A percentile compares a stretch with the other conserved stretches of the same genome.
These are phyloP conservation scores for Punica granatum DNA, from an alignment of 345 rosid species.

Conservation along the genomic window DNA sequence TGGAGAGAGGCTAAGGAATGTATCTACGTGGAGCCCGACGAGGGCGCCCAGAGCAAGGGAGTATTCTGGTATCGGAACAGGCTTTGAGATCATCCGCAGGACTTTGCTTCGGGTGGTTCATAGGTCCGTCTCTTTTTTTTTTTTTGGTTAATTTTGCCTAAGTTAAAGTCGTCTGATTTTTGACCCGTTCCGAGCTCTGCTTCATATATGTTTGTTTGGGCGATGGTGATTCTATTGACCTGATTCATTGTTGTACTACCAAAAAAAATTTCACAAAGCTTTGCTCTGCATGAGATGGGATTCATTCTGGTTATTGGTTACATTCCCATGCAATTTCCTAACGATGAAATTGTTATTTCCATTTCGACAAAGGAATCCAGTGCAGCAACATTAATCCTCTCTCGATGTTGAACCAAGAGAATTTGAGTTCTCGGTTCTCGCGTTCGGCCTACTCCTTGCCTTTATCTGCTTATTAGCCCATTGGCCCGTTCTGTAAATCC, in stretches of 20 bases:
- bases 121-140: not conserved
- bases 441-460: no score
- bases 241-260: not conserved
- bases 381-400: no score
- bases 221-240: not conserved
- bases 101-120: not conserved
- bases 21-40: constrained; percentile 69
- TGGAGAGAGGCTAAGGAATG: constrained; percentile 96
- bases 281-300: not conserved
- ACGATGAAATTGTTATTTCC: no score
- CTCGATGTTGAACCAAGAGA: no score
- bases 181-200: not conserved
- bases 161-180: not conserved
- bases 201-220: not conserved
- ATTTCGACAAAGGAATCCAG: no score
- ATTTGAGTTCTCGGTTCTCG: no score
- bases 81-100: constrained; percentile 21
- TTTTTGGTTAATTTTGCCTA: not conserved
- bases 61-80: constrained; percentile 75
- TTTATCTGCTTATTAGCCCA: no score
- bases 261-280: not conserved
- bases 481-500: no score
- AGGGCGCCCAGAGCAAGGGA: constrained; percentile 48
- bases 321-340: no score
- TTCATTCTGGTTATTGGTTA: not conserved